These are phyloP conservation scores for Lentinula detonsa DNA, from an alignment of 768 basidiomycete species.

Conservation along the genomic window DNA sequence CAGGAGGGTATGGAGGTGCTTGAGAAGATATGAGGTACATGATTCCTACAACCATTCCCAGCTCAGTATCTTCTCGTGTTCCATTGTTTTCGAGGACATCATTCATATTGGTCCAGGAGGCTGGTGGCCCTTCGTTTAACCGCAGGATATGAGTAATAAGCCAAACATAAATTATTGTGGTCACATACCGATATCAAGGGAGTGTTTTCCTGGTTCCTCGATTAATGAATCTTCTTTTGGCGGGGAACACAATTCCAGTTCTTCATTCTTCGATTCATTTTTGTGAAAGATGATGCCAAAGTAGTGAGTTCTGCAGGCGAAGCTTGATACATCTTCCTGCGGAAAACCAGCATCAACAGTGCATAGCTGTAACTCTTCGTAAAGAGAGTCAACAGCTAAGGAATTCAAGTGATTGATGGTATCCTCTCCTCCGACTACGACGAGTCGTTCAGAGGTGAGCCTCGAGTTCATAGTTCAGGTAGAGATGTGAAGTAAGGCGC, in stretches of 20 bases:
- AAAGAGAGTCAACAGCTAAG: neutral
- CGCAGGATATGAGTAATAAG: neutral
- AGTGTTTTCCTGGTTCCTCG: neutral
- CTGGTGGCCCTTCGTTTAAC: neutral
- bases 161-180: neutral
- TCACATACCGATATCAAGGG: neutral
- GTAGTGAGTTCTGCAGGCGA: slow-evolving; percentile 28
- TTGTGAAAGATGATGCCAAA: slow-evolving; percentile 33
- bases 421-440: neutral
- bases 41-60: slow-evolving; percentile 21
- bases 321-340: slow-evolving; percentile 32
- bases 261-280: neutral
- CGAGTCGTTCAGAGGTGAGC: neutral
- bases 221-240: neutral
- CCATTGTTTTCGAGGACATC: neutral
- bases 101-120: neutral
- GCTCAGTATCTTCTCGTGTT: neutral
- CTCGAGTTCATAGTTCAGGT: neutral
- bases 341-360: slow-evolving; percentile 32
- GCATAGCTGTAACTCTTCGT: slow-evolving; percentile 32
- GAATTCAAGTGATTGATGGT: neutral
- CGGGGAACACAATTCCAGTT: neutral
- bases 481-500: neutral
- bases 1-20: slow-evolving; percentile 16
- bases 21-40: slow-evolving; percentile 33